Percentiles rank a stretch among this genome's conserved stretches.
Conservation (phyloP, 768 basidiomycete species). For the Russula sp. region DNA sequence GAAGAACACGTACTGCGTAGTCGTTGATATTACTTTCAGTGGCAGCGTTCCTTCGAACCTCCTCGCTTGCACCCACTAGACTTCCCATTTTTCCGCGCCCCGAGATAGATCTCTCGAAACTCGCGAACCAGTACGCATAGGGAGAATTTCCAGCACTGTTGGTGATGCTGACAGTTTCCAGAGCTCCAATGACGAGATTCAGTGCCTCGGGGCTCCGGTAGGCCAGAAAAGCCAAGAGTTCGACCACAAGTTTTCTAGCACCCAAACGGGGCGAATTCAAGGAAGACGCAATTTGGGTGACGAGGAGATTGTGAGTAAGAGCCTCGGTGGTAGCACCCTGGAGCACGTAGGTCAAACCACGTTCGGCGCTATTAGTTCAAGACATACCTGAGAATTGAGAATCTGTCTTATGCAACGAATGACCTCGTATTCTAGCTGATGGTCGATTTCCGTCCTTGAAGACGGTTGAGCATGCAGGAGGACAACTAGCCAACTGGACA, state of each 20-base stretch:
- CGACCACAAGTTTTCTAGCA: slow-evolving; percentile 71
- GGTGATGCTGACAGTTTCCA: slow-evolving; percentile 64
- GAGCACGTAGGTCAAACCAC: slow-evolving; percentile 19
- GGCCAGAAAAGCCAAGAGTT: slow-evolving; percentile 69
- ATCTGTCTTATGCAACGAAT: slow-evolving; percentile 83
- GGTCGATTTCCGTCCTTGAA: slow-evolving; percentile 57
- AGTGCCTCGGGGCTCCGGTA: slow-evolving; percentile 58
- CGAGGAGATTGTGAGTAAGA: slow-evolving; percentile 61
- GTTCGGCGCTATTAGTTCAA: slow-evolving; percentile 9
- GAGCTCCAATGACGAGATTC: slow-evolving; percentile 63
- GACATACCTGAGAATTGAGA: slow-evolving; percentile 57
- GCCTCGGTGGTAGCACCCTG: slow-evolving; percentile 60
- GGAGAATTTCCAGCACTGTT: slow-evolving; percentile 52
- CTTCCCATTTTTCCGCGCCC: slow-evolving; percentile 95
- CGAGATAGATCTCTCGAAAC: slow-evolving; percentile 64
- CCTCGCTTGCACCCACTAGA: slow-evolving; percentile 90
- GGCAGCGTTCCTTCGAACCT: slow-evolving; percentile 64
- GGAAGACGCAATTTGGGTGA: slow-evolving; percentile 75
- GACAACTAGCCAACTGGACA: slow-evolving; percentile 21
- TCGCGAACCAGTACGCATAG: slow-evolving; percentile 89
- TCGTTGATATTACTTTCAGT: slow-evolving; percentile 69
- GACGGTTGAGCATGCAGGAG: not conserved
- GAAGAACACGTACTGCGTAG: slow-evolving; percentile 63
- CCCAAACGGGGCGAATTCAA: slow-evolving; percentile 76
- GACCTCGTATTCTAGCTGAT: slow-evolving; percentile 76